Conservation (phyloP, 2,329 filamentous ascomycete species). For the Bipolaris victoriae region DNA sequence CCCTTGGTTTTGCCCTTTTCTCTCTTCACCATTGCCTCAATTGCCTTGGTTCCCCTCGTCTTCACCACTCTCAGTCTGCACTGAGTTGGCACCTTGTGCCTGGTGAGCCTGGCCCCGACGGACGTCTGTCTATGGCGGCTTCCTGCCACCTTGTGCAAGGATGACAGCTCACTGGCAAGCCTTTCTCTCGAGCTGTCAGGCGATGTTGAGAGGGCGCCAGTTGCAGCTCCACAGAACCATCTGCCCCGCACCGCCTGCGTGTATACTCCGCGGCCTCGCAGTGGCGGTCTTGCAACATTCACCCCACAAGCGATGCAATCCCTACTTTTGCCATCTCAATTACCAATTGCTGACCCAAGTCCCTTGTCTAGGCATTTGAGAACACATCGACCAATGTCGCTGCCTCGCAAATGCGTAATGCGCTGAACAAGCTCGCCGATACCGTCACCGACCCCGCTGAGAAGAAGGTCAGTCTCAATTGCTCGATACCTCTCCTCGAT, state of each 20-base stretch:
- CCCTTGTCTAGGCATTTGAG: slow-evolving; percentile 80
- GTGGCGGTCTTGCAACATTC: background rate
- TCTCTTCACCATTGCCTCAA: background rate
- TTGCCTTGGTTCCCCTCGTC: background rate
- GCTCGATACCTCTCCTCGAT: slow-evolving; percentile 1
- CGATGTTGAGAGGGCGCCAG: background rate
- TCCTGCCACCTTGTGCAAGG: background rate
- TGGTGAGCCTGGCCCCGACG: background rate
- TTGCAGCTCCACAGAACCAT: background rate
- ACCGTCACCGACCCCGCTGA: slow-evolving; percentile 78
- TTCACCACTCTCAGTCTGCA: slow-evolving; percentile 2
- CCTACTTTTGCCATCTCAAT: background rate
- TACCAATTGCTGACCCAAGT: slow-evolving; percentile 12
- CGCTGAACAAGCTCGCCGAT: slow-evolving; percentile 89
- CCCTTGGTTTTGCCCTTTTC: background rate
- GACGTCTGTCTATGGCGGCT: background rate
- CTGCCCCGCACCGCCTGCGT: slow-evolving; percentile 2
- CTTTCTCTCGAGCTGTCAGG: background rate
- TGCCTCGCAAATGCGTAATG: slow-evolving; percentile 98
- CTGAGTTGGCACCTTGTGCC: background rate
- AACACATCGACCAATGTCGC: slow-evolving; percentile 98
- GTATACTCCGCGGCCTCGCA: background rate
- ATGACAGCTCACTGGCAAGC: background rate
- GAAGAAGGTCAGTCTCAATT: slow-evolving; percentile 73
- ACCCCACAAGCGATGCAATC: background rate